These are phyloP conservation scores for Rubia tinctorum DNA, from an alignment of 305 asterid genomes.

Conservation along the genomic window DNA sequence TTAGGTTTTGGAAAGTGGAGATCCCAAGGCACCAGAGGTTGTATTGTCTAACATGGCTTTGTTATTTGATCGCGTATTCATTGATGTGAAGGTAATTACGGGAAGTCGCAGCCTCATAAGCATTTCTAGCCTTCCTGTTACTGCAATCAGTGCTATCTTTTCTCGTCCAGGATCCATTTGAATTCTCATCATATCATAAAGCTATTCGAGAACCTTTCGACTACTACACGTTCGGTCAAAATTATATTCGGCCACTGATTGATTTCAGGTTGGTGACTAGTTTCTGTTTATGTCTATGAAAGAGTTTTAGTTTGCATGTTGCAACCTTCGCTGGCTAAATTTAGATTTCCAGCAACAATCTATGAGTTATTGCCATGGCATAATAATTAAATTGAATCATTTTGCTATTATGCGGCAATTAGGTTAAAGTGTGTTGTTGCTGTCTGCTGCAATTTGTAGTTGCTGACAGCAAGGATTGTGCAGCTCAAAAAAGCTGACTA, in stretches of 20 bases:
- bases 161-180: too few relatives aligned
- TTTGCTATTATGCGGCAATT: not conserved
- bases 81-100: slow-evolving; percentile 63
- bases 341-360: not conserved
- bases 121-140: slow-evolving; percentile 6
- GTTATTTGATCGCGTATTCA: slow-evolving; percentile 59
- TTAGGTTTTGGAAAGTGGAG: slow-evolving; percentile 66
- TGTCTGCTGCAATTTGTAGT: not conserved
- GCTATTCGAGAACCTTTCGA: slow-evolving; percentile 95
- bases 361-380: not conserved
- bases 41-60: slow-evolving; percentile 66
- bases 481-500: not conserved
- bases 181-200: too few relatives aligned
- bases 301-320: not conserved
- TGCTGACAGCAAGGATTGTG: not conserved
- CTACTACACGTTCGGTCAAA: slow-evolving; percentile 81
- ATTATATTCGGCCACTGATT: slow-evolving; percentile 64
- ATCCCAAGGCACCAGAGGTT: slow-evolving; percentile 62
- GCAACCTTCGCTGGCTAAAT: not conserved
- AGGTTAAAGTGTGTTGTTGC: not conserved
- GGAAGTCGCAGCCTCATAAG: not conserved
- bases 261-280: slow-evolving; percentile 65
- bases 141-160: not conserved
- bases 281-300: not conserved
- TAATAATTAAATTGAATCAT: not conserved